A percentile compares a stretch with the other conserved stretches of the same genome.
Conservation (phyloP, 2,329 filamentous ascomycete genomes). For the Aspergillus ochraceus region DNA sequence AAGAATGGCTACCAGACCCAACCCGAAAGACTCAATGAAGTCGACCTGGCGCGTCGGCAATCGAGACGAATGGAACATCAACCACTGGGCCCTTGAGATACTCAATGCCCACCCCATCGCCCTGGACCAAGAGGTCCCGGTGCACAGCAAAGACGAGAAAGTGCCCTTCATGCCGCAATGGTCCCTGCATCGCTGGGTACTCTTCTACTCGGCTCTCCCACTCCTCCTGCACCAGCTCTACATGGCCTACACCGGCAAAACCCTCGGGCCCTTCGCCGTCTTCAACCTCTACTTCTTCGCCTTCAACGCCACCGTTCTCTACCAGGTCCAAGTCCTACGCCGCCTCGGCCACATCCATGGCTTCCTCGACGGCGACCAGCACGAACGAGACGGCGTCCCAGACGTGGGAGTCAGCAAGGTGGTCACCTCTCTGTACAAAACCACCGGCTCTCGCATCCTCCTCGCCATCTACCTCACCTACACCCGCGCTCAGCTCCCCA, state of each 20-base stretch:
- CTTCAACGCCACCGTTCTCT: slow-evolving; percentile 7
- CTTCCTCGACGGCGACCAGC: slow-evolving; percentile 13
- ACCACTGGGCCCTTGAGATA: slow-evolving; percentile 26
- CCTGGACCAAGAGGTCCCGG: slow-evolving; percentile 22
- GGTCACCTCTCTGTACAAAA: slow-evolving; percentile 6
- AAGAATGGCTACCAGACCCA: slow-evolving; percentile 20
- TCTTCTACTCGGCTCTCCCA: slow-evolving; percentile 5
- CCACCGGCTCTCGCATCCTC: slow-evolving; percentile 1
- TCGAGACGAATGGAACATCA: slow-evolving; percentile 24
- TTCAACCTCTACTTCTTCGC: slow-evolving; percentile 13
- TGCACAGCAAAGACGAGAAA: slow-evolving; percentile 1
- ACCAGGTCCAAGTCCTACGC: slow-evolving; percentile 8
- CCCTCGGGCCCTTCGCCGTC: slow-evolving; percentile 2
- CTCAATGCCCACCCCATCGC: slow-evolving; percentile 26
- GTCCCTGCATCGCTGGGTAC: slow-evolving; percentile 5
- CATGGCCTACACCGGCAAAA: slow-evolving; percentile 3
- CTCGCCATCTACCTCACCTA: slow-evolving; percentile 6
- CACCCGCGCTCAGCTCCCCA: background rate
- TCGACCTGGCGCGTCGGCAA: slow-evolving; percentile 30
- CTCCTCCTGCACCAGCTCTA: slow-evolving; percentile 10
- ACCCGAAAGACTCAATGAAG: slow-evolving; percentile 32
- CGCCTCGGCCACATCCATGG: slow-evolving; percentile 7
- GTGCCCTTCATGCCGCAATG: slow-evolving; percentile 12
- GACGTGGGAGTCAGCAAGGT: slow-evolving; percentile 11
- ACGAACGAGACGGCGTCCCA: slow-evolving; percentile 13